Evolutionary conservation across 257 asterid genomes (phyloP), one percentile per base, ranked within the genome.

Genomic region (Nicotiana tabacum): DNA sequence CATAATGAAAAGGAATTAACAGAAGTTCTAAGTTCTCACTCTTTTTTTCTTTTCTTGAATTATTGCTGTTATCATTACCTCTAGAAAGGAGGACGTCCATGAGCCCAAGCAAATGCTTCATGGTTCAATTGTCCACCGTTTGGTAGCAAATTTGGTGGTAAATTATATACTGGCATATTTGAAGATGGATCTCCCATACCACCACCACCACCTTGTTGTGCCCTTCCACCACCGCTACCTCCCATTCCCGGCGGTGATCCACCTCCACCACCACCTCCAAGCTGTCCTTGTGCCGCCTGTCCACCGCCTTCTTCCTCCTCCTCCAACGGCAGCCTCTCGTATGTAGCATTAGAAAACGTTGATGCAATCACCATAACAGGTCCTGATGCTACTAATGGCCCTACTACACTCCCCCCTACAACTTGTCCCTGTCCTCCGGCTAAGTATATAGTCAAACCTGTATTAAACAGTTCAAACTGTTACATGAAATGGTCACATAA

Each of bases 311-410:
- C 92, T 32, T 92, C 96, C 18, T 89, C 93, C 61, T 90, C 94
- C 81, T 86, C 92, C 55, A 90, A 77, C 7, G 96, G 96, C 78
- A 90, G 77, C 84, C 93, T 86, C 83, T 92, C 96, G 65, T 92
- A 92, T 5, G 92, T 90, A 39, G 96, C 96, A 77, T 92, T 92
- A 10, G 96, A 86, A 69, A 92, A 92, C 0, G 94, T 92, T 0
- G 94, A 88, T 0, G 94, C 96, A 37, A 92, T 90, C 35, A 92
- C 94, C 93, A 92, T 92, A 2, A 92, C 96, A 0, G 96, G 96
- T 2, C 94, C 96, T 0, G 90, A 88, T 3, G 96, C 94, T 66
- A 90, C 88, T 4, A 92, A 84, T 0, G 96, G 30, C 2, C 96
- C 96, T 37, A 90, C 93, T 12, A 92, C 96, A 21, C 93, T 89